These are phyloP conservation scores for Macadamia integrifolia DNA, from an alignment of 164 flowering plant species.

Conservation along the genomic window DNA sequence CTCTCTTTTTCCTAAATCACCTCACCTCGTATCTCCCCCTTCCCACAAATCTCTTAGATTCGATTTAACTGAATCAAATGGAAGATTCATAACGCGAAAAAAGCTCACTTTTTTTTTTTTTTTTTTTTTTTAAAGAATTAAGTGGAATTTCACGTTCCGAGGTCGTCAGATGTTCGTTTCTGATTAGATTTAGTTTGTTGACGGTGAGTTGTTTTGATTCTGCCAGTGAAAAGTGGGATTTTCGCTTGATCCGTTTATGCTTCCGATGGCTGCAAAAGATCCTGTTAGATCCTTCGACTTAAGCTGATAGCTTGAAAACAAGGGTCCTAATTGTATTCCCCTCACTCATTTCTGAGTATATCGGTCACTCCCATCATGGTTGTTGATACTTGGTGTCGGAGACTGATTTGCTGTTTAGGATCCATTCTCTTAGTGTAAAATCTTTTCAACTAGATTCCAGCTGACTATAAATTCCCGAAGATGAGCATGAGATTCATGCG, in stretches of 20 bases:
- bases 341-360: neutral
- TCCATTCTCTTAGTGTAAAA: neutral
- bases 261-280: neutral
- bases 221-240: no score
- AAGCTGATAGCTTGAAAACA: neutral
- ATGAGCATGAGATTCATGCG: no score
- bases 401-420: neutral
- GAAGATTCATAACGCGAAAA: no score
- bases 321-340: neutral
- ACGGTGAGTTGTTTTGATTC: neutral
- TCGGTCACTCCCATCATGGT: no score
- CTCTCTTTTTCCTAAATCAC: neutral
- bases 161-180: neutral
- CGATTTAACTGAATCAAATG: no score
- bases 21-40: neutral
- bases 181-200: neutral
- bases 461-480: no score
- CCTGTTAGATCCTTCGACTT: conserved; percentile 1
- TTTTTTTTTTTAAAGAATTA: neutral
- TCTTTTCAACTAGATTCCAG: no score
- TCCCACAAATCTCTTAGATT: no score
- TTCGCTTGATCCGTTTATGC: neutral
- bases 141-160: neutral
- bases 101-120: neutral
- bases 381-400: neutral